phyloP scores from a whole-genome alignment of 2,329 filamentous ascomycete species.

The Microthyrium microscopicum region DNA sequence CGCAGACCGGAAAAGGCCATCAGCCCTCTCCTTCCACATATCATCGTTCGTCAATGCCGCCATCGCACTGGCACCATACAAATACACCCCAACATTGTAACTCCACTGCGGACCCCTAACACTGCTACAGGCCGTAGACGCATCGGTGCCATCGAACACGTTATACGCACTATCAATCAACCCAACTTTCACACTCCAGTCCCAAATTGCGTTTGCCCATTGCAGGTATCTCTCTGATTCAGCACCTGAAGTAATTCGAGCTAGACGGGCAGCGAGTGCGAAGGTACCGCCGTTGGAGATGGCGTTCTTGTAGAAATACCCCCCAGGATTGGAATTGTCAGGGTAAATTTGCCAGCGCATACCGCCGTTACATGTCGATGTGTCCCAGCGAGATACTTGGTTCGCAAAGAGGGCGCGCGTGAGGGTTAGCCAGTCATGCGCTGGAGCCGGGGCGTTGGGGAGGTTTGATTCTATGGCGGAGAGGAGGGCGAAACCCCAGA shows the following conservation, averaged over 20 bases:
- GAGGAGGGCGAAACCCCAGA: slow-evolving; percentile 42
- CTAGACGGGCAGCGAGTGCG: slow-evolving; percentile 48
- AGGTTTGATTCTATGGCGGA: slow-evolving; percentile 53
- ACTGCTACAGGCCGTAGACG: slow-evolving; percentile 27
- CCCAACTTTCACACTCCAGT: slow-evolving; percentile 27
- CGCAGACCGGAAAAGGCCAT: slow-evolving; percentile 39
- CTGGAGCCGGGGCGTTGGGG: slow-evolving; percentile 41
- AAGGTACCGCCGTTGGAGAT: slow-evolving; percentile 43
- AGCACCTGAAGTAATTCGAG: slow-evolving; percentile 59
- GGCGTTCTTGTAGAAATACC: slow-evolving; percentile 42
- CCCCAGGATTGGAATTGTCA: slow-evolving; percentile 68
- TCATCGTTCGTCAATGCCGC: slow-evolving; percentile 9
- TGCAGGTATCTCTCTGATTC: slow-evolving; percentile 75
- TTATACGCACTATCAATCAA: slow-evolving; percentile 23
- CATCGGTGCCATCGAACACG: slow-evolving; percentile 33
- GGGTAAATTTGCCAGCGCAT: slow-evolving; percentile 75
- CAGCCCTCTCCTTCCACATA: slow-evolving; percentile 40
- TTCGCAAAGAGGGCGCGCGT: slow-evolving; percentile 69
- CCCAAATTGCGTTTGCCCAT: slow-evolving; percentile 55
- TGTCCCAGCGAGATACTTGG: slow-evolving; percentile 56
- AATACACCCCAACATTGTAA: slow-evolving; percentile 48
- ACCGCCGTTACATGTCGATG: slow-evolving; percentile 49
- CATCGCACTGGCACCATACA: slow-evolving; percentile 32
- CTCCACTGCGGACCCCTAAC: slow-evolving; percentile 43
- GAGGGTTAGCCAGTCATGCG: slow-evolving; percentile 62